Percentiles rank a stretch among this genome's conserved stretches.
These are phyloP conservation scores for Salix purpurea DNA, from an alignment of 345 rosid species.

Conservation along the genomic window DNA sequence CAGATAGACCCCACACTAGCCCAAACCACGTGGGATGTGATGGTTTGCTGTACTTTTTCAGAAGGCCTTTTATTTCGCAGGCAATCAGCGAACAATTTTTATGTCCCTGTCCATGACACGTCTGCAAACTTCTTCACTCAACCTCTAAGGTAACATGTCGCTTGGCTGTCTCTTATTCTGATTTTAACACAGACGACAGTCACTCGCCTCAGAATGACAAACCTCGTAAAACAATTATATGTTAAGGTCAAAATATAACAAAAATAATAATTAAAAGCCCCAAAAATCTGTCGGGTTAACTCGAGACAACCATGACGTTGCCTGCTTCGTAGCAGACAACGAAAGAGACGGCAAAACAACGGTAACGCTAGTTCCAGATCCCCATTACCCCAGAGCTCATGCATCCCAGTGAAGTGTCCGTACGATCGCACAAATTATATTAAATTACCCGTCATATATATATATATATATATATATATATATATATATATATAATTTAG, in stretches of 20 bases:
- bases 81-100: background rate
- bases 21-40: conserved; percentile 26
- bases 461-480: too few species aligned
- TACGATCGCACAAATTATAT: background rate
- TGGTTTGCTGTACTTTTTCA: conserved; percentile 1
- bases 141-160: background rate
- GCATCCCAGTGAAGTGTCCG: conserved; percentile 24
- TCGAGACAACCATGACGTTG: conserved; percentile 59
- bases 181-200: conserved; percentile 23
- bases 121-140: background rate
- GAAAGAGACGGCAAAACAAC: conserved; percentile 45
- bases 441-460: background rate
- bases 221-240: background rate
- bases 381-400: conserved; percentile 33
- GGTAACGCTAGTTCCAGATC: conserved; percentile 13
- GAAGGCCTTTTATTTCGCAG: background rate
- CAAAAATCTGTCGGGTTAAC: conserved; percentile 46
- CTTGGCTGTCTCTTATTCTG: background rate
- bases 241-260: conserved; percentile 13
- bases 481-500: background rate
- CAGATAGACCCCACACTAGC: background rate
- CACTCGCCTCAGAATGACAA: conserved; percentile 14
- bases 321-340: conserved; percentile 64
- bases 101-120: conserved; percentile 21
- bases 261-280: conserved; percentile 11